phyloP scores from a whole-genome alignment of 768 basidiomycete species.

The Solioccasus polychromus region DNA sequence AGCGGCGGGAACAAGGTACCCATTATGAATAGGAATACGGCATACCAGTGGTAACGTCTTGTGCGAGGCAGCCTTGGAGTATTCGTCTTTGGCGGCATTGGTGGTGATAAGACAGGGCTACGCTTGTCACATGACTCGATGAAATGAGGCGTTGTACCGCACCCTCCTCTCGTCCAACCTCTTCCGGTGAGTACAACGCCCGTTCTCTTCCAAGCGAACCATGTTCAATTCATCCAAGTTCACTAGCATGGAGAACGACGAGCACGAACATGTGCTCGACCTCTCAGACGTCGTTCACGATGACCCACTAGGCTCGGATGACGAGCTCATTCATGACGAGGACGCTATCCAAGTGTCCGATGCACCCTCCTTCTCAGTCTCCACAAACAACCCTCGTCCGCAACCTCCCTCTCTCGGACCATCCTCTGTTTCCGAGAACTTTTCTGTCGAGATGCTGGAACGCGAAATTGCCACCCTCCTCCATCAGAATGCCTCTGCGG shows the following conservation, averaged over 20 bases:
- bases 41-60: conserved; percentile 75
- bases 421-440: conserved; percentile 44
- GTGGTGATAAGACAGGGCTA: conserved; percentile 2
- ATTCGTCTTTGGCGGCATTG: conserved; percentile 42
- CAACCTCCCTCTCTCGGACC: conserved; percentile 33
- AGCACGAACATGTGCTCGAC: conserved; percentile 60
- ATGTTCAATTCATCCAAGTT: conserved; percentile 10
- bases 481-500: conserved; percentile 70
- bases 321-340: conserved; percentile 32
- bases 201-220: not conserved
- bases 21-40: conserved; percentile 76
- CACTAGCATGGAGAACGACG: conserved; percentile 47
- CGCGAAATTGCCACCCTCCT: conserved; percentile 74
- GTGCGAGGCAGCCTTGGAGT: conserved; percentile 55
- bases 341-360: conserved; percentile 31
- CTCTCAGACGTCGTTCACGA: conserved; percentile 86
- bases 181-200: conserved; percentile 15
- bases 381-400: conserved; percentile 16
- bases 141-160: conserved; percentile 27
- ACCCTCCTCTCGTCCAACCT: conserved; percentile 1
- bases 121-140: conserved; percentile 22
- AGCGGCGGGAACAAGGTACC: conserved; percentile 92
- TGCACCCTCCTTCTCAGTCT: conserved; percentile 26
- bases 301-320: conserved; percentile 64
- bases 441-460: conserved; percentile 72